Conservation (phyloP, 768 basidiomycete genomes). For the Cystobasidium ongulense region DNA sequence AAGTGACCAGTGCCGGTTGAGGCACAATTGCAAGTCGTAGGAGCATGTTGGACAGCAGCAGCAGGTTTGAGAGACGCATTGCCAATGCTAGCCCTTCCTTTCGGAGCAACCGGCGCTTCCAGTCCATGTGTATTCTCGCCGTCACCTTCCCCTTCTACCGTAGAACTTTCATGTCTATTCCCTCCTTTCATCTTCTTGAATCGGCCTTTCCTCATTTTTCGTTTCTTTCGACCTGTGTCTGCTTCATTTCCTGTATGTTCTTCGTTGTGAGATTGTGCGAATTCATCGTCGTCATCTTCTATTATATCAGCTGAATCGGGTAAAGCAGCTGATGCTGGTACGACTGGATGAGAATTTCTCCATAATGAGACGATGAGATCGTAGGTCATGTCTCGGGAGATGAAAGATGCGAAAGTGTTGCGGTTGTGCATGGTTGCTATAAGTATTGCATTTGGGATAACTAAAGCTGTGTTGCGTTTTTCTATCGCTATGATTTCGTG, state of each 20-base stretch:
- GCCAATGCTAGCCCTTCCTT: not conserved
- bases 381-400: conserved; percentile 88
- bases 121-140: not conserved
- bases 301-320: conserved; percentile 34
- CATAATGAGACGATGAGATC: conserved; percentile 95
- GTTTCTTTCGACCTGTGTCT: conserved; percentile 35
- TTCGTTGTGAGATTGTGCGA: not conserved
- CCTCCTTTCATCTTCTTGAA: not conserved
- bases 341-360: conserved; percentile 73
- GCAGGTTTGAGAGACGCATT: not conserved
- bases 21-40: conserved; percentile 22
- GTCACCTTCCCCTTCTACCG: not conserved
- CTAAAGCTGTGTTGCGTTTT: conserved; percentile 95
- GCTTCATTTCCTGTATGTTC: conserved; percentile 34
- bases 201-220: conserved; percentile 24
- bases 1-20: conserved; percentile 36
- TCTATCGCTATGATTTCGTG: conserved; percentile 77
- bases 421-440: conserved; percentile 73
- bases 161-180: not conserved
- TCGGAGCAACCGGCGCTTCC: not conserved
- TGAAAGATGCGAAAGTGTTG: conserved; percentile 92
- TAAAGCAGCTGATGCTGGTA: conserved; percentile 43
- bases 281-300: conserved; percentile 21
- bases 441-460: conserved; percentile 93
- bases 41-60: conserved; percentile 7